Conservation (phyloP, 805 yeast genomes). For the Osmozyma mogii region DNA sequence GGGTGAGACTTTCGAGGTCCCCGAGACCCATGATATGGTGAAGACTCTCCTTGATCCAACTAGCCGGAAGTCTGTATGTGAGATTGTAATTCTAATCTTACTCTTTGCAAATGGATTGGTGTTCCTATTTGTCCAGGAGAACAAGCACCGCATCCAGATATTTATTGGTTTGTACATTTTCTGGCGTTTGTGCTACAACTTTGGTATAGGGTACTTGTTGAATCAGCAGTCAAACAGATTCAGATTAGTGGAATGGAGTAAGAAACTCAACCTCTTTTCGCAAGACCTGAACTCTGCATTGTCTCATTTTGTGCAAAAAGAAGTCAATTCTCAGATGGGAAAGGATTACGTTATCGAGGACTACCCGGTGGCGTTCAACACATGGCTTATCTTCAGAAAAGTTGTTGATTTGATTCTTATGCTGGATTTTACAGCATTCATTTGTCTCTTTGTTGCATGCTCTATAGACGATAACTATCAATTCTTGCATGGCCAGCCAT, state of each 20-base stretch:
- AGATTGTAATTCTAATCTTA: conserved; percentile 44
- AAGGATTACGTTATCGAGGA: conserved; percentile 17
- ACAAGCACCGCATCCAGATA: conserved; percentile 19
- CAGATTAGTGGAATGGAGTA: conserved; percentile 46
- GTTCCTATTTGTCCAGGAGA: conserved; percentile 20
- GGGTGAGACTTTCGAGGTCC: conserved; percentile 41
- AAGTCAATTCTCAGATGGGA: conserved; percentile 35
- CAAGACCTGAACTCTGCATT: conserved; percentile 22
- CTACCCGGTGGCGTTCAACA: conserved; percentile 66
- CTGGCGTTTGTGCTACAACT: conserved; percentile 72
- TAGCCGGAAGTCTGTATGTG: conserved; percentile 58
- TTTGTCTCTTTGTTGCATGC: conserved; percentile 50
- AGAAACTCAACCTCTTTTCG: conserved; percentile 35
- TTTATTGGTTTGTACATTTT: conserved; percentile 54
- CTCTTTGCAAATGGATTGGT: conserved; percentile 25
- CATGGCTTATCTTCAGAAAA: conserved; percentile 76
- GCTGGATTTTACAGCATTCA: conserved; percentile 76
- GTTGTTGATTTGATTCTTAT: conserved; percentile 74
- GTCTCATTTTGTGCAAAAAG: conserved; percentile 30
- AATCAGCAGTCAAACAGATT: conserved; percentile 57
- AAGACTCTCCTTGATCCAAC: conserved; percentile 74
- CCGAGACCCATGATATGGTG: conserved; percentile 77
- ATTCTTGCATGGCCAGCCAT: conserved; percentile 32
- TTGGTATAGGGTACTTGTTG: conserved; percentile 70
- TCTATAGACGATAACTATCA: conserved; percentile 32